Percentiles rank a stretch among this genome's conserved stretches.
These are phyloP conservation scores for Porogramme epimiltina DNA, from an alignment of 1,284 basidiomycete genomes.

Conservation along the genomic window DNA sequence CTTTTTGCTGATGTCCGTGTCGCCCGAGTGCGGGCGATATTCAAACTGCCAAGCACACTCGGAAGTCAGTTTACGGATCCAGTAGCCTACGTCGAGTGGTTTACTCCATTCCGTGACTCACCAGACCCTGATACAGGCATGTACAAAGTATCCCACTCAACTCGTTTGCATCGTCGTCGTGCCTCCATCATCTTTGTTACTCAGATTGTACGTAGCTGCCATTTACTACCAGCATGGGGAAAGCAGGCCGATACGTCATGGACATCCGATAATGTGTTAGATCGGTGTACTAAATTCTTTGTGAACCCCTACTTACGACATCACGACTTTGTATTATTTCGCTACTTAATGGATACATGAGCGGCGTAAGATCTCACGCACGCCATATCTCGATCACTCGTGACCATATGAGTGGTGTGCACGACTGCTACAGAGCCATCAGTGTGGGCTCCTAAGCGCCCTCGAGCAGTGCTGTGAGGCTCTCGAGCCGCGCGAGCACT, in stretches of 20 bases:
- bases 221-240: constrained; percentile 20
- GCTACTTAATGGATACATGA: not conserved
- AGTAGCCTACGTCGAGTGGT: constrained; percentile 29
- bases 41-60: constrained; percentile 6
- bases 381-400: too few relatives aligned
- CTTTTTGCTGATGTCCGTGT: constrained; percentile 12
- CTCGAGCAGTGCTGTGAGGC: too few relatives aligned
- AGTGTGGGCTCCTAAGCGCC: too few relatives aligned
- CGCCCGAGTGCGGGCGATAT: constrained; percentile 20
- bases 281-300: constrained; percentile 16
- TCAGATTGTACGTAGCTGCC: constrained; percentile 16
- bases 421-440: too few relatives aligned
- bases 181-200: constrained; percentile 21
- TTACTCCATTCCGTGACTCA: constrained; percentile 15
- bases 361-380: too few relatives aligned
- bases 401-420: too few relatives aligned
- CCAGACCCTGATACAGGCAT: constrained; percentile 16
- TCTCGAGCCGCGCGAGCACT: too few relatives aligned
- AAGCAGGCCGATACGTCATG: constrained; percentile 4
- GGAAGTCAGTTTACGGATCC: constrained; percentile 1
- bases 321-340: constrained; percentile 19
- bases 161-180: constrained; percentile 10
- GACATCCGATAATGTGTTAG: constrained; percentile 15
- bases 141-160: constrained; percentile 18
- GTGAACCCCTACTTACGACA: constrained; percentile 24